Evolutionary conservation across 192 early-diverging fungal species (phyloP).

Genomic region (Obelidium mucronatum): DNA sequence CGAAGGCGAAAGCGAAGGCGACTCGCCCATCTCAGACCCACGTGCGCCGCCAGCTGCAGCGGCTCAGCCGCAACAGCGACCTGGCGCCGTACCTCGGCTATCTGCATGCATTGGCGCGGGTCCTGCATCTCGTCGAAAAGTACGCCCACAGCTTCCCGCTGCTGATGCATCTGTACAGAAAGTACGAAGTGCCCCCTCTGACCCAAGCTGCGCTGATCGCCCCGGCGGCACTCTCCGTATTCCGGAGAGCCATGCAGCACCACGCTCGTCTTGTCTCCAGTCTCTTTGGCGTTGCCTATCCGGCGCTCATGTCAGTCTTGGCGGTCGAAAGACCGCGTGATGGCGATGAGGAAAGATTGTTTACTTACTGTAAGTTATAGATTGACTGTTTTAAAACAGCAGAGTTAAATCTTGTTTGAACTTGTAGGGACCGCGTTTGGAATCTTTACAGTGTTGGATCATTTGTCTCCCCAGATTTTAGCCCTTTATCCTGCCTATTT

Average conservation of each 20-base stretch:
- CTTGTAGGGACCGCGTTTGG: constrained; percentile 58
- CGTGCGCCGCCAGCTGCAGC: not conserved
- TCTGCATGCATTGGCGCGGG: not conserved
- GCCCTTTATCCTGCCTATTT: constrained; percentile 46
- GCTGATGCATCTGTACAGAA: constrained; percentile 40
- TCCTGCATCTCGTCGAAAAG: constrained; percentile 4
- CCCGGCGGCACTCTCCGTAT: constrained; percentile 24
- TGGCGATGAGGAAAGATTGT: constrained; percentile 55
- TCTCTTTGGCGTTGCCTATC: constrained; percentile 52
- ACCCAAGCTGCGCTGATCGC: constrained; percentile 29
- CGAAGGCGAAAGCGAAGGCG: not conserved
- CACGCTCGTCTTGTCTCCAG: constrained; percentile 51
- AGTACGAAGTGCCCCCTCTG: constrained; percentile 47
- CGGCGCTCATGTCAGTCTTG: constrained; percentile 46
- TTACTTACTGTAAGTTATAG: constrained; percentile 65
- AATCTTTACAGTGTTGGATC: constrained; percentile 52
- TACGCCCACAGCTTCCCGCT: constrained; percentile 40
- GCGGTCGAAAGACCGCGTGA: constrained; percentile 56
- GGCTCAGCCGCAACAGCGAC: not conserved
- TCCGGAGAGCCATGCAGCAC: constrained; percentile 41
- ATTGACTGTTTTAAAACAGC: too few relatives aligned
- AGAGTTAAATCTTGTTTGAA: not conserved
- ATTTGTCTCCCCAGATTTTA: constrained; percentile 32
- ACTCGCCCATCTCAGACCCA: not conserved
- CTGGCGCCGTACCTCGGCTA: not conserved